phyloP scores from a whole-genome alignment of 768 basidiomycete species.

The Pleurotus tuber-regium region DNA sequence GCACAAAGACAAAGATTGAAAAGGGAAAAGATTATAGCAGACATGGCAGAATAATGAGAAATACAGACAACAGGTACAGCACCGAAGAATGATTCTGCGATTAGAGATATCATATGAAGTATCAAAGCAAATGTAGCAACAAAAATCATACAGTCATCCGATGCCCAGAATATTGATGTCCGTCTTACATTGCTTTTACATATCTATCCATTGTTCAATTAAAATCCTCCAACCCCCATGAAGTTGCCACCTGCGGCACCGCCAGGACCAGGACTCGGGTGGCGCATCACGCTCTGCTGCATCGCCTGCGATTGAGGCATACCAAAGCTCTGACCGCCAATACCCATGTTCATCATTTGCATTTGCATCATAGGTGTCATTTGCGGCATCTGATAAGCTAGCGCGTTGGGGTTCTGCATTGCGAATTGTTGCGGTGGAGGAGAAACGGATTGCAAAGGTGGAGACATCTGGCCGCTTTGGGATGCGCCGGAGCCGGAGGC shows the following conservation, averaged over 20 bases:
- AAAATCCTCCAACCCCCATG: conserved; percentile 36
- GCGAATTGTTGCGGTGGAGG: conserved; percentile 42
- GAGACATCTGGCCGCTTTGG: conserved; percentile 33
- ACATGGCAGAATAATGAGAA: conserved; percentile 15
- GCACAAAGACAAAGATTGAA: conserved; percentile 9
- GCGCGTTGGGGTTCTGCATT: conserved; percentile 48
- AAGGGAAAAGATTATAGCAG: conserved; percentile 13
- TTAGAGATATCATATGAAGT: too few relatives aligned
- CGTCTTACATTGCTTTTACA: too few relatives aligned
- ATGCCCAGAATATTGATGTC: too few relatives aligned
- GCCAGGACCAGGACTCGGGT: conserved; percentile 65
- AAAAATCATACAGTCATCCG: too few relatives aligned
- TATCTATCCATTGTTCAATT: conserved; percentile 7
- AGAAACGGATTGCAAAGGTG: conserved; percentile 34
- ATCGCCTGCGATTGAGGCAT: conserved; percentile 67
- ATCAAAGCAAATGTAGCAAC: too few relatives aligned
- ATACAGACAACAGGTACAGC: not conserved
- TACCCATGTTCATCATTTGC: conserved; percentile 54
- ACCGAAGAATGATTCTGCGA: too few relatives aligned
- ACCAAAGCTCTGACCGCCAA: conserved; percentile 49
- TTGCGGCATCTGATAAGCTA: conserved; percentile 55
- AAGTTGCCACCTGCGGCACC: conserved; percentile 39
- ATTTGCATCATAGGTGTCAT: conserved; percentile 65
- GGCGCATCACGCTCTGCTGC: conserved; percentile 84
- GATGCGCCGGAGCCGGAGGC: too few relatives aligned